Evolutionary conservation across 2,329 filamentous ascomycete species (phyloP), one percentile per base, ranked within the genome.

Genomic region (Exutisphaerella laricina): DNA sequence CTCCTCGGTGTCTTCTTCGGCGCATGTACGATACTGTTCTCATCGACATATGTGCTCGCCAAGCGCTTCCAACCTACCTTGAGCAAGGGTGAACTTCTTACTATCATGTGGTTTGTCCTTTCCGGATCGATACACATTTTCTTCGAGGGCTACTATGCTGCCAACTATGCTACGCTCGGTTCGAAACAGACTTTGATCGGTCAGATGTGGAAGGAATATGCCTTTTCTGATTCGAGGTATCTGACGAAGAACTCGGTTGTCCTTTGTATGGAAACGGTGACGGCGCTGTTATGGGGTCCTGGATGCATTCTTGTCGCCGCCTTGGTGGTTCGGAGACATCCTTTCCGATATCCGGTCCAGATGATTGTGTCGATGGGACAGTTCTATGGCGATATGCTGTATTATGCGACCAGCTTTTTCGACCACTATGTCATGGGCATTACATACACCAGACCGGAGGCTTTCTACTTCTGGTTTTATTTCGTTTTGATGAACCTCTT

Each of bases 151-250:
- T 94, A 94, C 65, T 94, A 88, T 61, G 74, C 88, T 49, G 64
- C 77, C 50, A 79, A 89, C 61, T 83, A 86, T 62, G 66, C 70
- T 16, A 70, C 68, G 17, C 74, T 95, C 61, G 78, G 80, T 0
- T 70, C 75, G 8, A 78, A 78, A 46, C 82, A 88, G 61, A 80
- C 82, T 41, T 67, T 92, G 5, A 83, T 89, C 43, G 86, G 83
- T 2, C 87, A 95, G 69, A 71, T 94, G 32, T 95, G 88, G 88
- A 95, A 95, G 62, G 88, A 95, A 66, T 95, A 95, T 62, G 76
- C 85, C 3, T 74, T 89, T 23, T 89, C 85, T 2, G 88, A 95
- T 67, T 94, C 88, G 41, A 77, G 88, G 31, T 95, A 95, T 60
- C 70, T 95, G 55, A 88, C 83, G 2, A 80, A 81, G 13, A 85